Evolutionary conservation across 116 monocot genomes (phyloP).

Genomic region (Phalaenopsis hybrid): DNA sequence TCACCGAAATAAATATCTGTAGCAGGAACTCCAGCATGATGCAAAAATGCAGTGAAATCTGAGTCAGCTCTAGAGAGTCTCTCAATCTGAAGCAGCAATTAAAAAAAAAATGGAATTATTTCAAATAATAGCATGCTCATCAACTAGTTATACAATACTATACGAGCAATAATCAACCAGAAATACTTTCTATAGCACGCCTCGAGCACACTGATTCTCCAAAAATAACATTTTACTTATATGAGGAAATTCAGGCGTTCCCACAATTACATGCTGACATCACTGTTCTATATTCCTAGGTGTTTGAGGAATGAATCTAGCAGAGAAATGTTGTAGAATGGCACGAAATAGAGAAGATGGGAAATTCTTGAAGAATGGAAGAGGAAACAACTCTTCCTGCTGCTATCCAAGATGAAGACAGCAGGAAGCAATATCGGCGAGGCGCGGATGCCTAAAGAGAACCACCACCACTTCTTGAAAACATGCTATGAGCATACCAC

Average conservation of each 20-base stretch:
- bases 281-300: neutral
- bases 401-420: too few relatives aligned
- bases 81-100: slow-evolving; percentile 49
- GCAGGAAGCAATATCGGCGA: too few relatives aligned
- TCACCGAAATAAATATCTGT: slow-evolving; percentile 70
- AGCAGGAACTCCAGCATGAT: slow-evolving; percentile 76
- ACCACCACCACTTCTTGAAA: too few relatives aligned
- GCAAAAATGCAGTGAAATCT: slow-evolving; percentile 77
- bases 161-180: neutral
- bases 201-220: neutral
- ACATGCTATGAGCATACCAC: too few relatives aligned
- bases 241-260: neutral
- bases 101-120: neutral
- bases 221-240: neutral
- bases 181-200: neutral
- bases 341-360: too few relatives aligned
- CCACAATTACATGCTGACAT: neutral
- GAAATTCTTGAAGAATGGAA: too few relatives aligned
- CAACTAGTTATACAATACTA: neutral
- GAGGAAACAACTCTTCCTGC: too few relatives aligned
- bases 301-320: too few relatives aligned
- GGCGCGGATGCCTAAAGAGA: too few relatives aligned
- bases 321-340: too few relatives aligned
- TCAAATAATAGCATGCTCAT: neutral
- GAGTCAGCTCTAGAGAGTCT: slow-evolving; percentile 80